Evolutionary conservation across 768 basidiomycete genomes (phyloP).

Genomic region (Peribolospora baueri): DNA sequence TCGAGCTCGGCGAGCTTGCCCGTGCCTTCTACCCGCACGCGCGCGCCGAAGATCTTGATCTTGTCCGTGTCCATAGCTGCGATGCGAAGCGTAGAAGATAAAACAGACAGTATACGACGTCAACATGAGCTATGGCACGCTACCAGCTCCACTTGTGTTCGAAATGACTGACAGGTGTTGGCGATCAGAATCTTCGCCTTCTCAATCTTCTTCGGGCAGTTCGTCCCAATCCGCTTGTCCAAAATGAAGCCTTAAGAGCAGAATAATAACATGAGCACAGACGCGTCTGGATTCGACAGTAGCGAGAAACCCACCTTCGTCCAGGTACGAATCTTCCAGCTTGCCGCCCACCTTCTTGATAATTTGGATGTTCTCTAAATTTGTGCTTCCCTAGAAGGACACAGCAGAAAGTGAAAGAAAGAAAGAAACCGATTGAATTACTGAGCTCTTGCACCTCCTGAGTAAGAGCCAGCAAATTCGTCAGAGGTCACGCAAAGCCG

Average conservation of each 20-base stretch:
- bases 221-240: constrained; percentile 80
- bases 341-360: constrained; percentile 99
- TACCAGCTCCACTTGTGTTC: neutral
- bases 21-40: constrained; percentile 83
- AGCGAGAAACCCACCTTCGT: constrained; percentile 40
- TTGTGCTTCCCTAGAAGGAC: constrained; percentile 51
- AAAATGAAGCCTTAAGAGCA: constrained; percentile 69
- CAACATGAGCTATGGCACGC: neutral
- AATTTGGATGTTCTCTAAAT: constrained; percentile 93
- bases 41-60: constrained; percentile 95
- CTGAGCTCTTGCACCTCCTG: too few species aligned
- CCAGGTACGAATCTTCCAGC: constrained; percentile 89
- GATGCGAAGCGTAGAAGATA: neutral
- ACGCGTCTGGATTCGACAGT: neutral
- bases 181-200: constrained; percentile 91
- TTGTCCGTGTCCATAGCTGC: constrained; percentile 99
- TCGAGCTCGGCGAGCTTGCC: constrained; percentile 95
- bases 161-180: constrained; percentile 56
- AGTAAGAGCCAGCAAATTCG: neutral
- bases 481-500: too few species aligned
- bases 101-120: neutral
- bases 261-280: neutral
- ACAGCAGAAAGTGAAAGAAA: neutral
- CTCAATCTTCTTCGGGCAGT: constrained; percentile 82
- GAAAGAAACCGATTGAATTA: too few species aligned